Evolutionary conservation across 1,284 basidiomycete genomes (phyloP).

Genomic region (Thecaphora thlaspeos): DNA sequence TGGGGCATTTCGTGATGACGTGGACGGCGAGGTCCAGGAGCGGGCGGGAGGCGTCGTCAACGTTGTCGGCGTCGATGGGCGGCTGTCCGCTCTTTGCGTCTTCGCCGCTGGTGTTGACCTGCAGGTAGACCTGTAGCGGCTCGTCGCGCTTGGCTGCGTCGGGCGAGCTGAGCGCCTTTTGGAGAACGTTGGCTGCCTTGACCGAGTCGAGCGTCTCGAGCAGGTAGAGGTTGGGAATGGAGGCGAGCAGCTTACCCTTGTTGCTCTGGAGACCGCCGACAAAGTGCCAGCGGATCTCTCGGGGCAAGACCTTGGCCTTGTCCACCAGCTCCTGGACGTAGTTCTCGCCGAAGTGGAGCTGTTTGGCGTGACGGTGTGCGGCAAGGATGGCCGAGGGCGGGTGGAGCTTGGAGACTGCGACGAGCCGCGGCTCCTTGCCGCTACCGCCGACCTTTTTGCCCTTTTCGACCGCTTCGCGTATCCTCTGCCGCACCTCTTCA

Average conservation of each 20-base stretch:
- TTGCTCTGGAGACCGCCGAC: constrained; percentile 93
- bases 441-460: constrained; percentile 25
- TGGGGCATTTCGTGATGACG: constrained; percentile 72
- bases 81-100: constrained; percentile 81
- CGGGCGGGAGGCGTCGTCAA: constrained; percentile 19
- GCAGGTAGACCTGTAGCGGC: constrained; percentile 76
- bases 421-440: constrained; percentile 62
- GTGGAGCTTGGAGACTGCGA: constrained; percentile 94
- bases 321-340: constrained; percentile 94
- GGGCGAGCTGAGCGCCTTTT: constrained; percentile 69
- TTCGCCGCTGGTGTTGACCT: constrained; percentile 93
- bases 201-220: constrained; percentile 86
- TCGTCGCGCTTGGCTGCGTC: constrained; percentile 55
- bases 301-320: constrained; percentile 60
- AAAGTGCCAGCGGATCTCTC: constrained; percentile 78
- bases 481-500: constrained; percentile 25
- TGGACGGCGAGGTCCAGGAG: constrained; percentile 71
- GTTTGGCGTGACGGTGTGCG: constrained; percentile 61
- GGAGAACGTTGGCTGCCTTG: constrained; percentile 80
- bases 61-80: constrained; percentile 60
- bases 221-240: constrained; percentile 81
- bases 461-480: constrained; percentile 23
- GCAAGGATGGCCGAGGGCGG: constrained; percentile 81
- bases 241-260: constrained; percentile 85
- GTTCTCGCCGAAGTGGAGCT: constrained; percentile 94